Percentiles rank a stretch among this genome's conserved stretches.
phyloP scores from a whole-genome alignment of 805 yeast genomes.

The Candida maltosa region DNA sequence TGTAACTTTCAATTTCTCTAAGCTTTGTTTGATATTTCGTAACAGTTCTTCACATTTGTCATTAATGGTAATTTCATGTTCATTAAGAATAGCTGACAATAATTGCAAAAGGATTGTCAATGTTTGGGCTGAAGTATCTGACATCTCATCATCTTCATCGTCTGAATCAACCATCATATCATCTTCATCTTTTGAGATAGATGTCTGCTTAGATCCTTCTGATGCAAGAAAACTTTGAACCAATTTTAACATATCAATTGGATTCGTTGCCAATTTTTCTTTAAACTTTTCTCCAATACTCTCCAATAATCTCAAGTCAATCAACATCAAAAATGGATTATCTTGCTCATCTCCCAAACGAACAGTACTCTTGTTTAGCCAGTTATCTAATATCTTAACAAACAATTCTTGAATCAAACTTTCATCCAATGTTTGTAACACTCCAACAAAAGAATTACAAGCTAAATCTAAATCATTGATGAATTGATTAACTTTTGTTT shows the following conservation, averaged over 20 bases:
- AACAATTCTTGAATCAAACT: slow-evolving; percentile 46
- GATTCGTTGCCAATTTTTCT: slow-evolving; percentile 51
- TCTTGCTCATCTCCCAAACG: slow-evolving; percentile 13
- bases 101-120: slow-evolving; percentile 31
- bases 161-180: slow-evolving; percentile 16
- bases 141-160: slow-evolving; percentile 25
- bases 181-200: slow-evolving; percentile 12
- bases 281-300: slow-evolving; percentile 55
- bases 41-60: slow-evolving; percentile 26
- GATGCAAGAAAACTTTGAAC: slow-evolving; percentile 22
- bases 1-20: slow-evolving; percentile 7
- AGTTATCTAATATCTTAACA: slow-evolving; percentile 50
- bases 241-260: slow-evolving; percentile 51
- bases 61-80: slow-evolving; percentile 23
- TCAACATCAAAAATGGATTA: slow-evolving; percentile 52
- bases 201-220: no score
- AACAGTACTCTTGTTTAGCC: slow-evolving; percentile 41
- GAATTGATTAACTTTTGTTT: slow-evolving; percentile 24
- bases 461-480: slow-evolving; percentile 24
- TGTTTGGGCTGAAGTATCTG: slow-evolving; percentile 12
- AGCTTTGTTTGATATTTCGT: slow-evolving; percentile 19
- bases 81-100: slow-evolving; percentile 33
- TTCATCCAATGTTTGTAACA: slow-evolving; percentile 51
- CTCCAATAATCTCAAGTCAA: slow-evolving; percentile 66
- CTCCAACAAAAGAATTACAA: slow-evolving; percentile 26